A percentile compares a stretch with the other conserved stretches of the same genome.
phyloP scores from a whole-genome alignment of 148 eudicot genomes.

The Rhododendron henanense region DNA sequence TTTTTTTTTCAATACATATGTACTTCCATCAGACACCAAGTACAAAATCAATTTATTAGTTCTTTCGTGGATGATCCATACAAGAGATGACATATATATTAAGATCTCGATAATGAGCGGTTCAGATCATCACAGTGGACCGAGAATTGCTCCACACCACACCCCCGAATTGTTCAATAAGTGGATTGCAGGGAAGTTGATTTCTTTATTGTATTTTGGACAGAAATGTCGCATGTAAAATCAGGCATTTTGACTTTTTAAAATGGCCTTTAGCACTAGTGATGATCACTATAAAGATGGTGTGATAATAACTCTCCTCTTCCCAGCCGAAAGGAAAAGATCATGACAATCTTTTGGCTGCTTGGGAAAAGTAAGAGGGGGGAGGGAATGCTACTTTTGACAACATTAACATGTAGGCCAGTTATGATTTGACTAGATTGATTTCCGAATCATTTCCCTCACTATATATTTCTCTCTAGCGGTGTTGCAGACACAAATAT shows the following conservation, averaged over 20 bases:
- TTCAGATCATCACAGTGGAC: neutral
- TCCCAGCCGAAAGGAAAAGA: conserved; percentile 5
- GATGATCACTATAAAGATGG: neutral
- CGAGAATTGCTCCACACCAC: neutral
- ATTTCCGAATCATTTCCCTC: neutral
- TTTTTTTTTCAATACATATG: neutral
- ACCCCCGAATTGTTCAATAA: neutral
- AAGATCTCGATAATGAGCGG: neutral
- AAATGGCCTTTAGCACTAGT: neutral
- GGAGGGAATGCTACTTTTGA: neutral
- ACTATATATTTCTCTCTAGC: neutral
- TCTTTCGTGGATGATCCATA: neutral
- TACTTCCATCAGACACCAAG: neutral
- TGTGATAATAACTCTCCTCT: neutral
- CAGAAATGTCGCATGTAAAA: neutral
- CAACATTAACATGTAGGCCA: neutral
- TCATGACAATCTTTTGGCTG: neutral
- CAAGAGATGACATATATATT: neutral
- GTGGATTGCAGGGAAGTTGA: neutral
- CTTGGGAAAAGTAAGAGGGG: neutral
- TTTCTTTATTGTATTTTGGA: neutral
- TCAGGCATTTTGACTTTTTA: neutral
- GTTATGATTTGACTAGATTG: conserved; percentile 5
- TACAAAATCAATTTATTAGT: neutral
- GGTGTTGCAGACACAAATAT: neutral